Evolutionary conservation across 164 flowering plant species (phyloP).

Genomic region (Stephania yunnanensis): DNA sequence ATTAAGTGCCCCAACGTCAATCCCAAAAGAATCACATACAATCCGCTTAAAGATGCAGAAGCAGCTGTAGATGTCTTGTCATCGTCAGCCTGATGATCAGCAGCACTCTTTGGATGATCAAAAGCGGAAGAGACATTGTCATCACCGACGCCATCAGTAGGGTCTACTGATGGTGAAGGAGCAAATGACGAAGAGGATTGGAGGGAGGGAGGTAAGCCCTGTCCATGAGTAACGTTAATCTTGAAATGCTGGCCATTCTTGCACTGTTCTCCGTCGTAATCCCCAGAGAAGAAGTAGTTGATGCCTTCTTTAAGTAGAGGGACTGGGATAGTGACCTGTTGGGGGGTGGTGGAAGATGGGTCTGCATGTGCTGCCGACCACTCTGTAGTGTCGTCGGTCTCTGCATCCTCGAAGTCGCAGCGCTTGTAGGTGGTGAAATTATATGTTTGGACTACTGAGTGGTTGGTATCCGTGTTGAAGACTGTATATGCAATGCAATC

Average conservation of each 20-base stretch:
- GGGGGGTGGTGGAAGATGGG: slow-evolving; percentile 45
- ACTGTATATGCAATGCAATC: slow-evolving; percentile 40
- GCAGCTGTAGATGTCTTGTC: slow-evolving; percentile 20
- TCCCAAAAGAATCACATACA: too few relatives aligned
- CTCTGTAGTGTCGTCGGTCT: slow-evolving; percentile 48
- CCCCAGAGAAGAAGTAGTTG: slow-evolving; percentile 73
- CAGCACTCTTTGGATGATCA: slow-evolving; percentile 40
- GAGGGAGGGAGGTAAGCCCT: slow-evolving; percentile 61
- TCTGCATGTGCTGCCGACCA: slow-evolving; percentile 42
- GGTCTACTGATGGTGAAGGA: slow-evolving; percentile 24
- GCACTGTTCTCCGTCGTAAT: slow-evolving; percentile 92
- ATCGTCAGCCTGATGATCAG: slow-evolving; percentile 4
- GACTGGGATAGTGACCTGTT: slow-evolving; percentile 38
- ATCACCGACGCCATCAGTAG: slow-evolving; percentile 14
- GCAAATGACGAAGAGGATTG: slow-evolving; percentile 31
- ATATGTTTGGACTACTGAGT: slow-evolving; percentile 75
- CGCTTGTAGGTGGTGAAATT: slow-evolving; percentile 63
- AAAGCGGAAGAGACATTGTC: slow-evolving; percentile 58
- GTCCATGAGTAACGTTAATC: slow-evolving; percentile 71
- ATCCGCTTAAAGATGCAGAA: too few relatives aligned
- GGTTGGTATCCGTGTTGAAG: slow-evolving; percentile 85
- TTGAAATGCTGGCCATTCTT: slow-evolving; percentile 63
- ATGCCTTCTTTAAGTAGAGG: slow-evolving; percentile 68
- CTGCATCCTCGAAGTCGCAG: slow-evolving; percentile 52
- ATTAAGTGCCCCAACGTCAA: too few relatives aligned